Conservation (phyloP, 805 yeast species). For the Zygoascus ofunaensis region DNA sequence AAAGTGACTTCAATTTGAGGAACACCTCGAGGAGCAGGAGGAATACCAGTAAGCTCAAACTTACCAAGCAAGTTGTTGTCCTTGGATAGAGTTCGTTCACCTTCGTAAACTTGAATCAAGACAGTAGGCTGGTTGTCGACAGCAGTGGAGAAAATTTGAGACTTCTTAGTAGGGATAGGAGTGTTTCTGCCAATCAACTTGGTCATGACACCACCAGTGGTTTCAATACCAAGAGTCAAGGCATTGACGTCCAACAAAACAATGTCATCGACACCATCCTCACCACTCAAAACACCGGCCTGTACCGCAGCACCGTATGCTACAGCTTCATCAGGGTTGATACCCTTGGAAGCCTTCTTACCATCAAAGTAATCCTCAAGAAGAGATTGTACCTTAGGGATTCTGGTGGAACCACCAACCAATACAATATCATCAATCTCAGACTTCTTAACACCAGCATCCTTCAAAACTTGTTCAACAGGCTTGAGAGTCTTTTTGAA, state of each 20-base stretch:
- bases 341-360: conserved; percentile 93
- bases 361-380: conserved; percentile 86
- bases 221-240: conserved; percentile 89
- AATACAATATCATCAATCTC: conserved; percentile 91
- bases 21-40: conserved; percentile 87
- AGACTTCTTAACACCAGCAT: conserved; percentile 77
- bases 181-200: conserved; percentile 91
- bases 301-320: conserved; percentile 99
- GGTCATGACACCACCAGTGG: conserved; percentile 97
- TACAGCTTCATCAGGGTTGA: conserved; percentile 99
- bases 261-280: conserved; percentile 83
- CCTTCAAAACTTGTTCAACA: conserved; percentile 91
- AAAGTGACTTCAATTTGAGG: conserved; percentile 89
- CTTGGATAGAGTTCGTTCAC: conserved; percentile 91
- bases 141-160: conserved; percentile 91
- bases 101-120: conserved; percentile 87
- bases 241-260: conserved; percentile 91
- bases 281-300: conserved; percentile 96
- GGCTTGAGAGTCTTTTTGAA: conserved; percentile 94
- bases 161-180: conserved; percentile 90
- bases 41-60: conserved; percentile 77
- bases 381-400: conserved; percentile 94
- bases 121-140: conserved; percentile 96
- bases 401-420: conserved; percentile 99
- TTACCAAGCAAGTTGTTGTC: conserved; percentile 87